Conservation (phyloP, 2,329 filamentous ascomycete species). For the Atkinsonella texensis region DNA sequence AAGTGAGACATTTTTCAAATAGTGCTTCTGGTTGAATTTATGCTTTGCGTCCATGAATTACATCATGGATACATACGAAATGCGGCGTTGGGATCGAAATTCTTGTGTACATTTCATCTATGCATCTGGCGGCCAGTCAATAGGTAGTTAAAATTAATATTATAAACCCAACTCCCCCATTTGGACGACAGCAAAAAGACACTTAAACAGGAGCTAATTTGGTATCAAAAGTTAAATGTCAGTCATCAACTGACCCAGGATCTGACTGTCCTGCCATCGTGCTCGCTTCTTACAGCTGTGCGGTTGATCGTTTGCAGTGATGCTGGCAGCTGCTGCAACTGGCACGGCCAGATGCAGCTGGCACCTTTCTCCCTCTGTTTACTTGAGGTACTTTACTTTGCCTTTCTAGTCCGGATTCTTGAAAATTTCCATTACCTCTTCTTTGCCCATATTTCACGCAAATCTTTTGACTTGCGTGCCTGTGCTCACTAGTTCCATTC, state of each 20-base stretch:
- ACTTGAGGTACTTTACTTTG: not conserved
- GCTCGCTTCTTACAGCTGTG: not conserved
- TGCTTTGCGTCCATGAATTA: not conserved
- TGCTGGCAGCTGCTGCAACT: not conserved
- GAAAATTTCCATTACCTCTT: not conserved
- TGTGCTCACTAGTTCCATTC: too few species aligned
- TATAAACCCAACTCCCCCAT: not conserved
- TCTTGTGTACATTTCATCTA: not conserved
- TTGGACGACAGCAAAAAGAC: not conserved
- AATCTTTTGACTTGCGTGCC: too few species aligned
- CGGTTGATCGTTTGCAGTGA: not conserved
- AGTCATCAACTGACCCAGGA: not conserved
- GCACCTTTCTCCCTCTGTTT: not conserved
- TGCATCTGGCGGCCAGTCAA: not conserved
- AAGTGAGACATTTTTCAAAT: not conserved
- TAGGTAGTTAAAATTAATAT: not conserved
- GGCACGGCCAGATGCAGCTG: not conserved
- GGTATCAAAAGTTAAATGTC: too few species aligned
- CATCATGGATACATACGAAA: not conserved
- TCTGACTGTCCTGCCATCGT: not conserved
- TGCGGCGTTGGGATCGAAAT: constrained; percentile 1
- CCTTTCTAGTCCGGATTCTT: not conserved
- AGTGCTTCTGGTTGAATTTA: not conserved
- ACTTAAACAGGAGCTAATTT: too few species aligned
- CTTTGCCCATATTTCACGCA: not conserved